Conservation (phyloP, 1,284 basidiomycete genomes). For the Malassezia globosa region DNA sequence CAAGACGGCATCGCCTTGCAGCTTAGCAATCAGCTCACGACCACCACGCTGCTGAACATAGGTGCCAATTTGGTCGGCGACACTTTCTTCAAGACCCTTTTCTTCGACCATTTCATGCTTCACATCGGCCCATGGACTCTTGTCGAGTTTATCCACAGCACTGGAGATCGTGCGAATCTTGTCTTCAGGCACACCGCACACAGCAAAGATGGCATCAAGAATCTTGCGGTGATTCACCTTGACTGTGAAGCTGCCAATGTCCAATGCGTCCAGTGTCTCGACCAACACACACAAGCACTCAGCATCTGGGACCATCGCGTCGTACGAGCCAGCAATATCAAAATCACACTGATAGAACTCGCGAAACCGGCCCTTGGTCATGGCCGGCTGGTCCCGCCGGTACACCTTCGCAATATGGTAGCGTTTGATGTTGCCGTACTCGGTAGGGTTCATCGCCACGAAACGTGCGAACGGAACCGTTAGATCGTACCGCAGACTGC, state of each 20-base stretch:
- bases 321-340: conserved; percentile 76
- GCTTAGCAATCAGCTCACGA: conserved; percentile 62
- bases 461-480: conserved; percentile 89
- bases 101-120: conserved; percentile 92
- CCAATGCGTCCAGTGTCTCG: conserved; percentile 68
- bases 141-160: conserved; percentile 97
- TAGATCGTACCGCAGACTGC: conserved; percentile 87
- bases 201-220: conserved; percentile 89
- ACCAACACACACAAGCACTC: conserved; percentile 75
- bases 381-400: conserved; percentile 86
- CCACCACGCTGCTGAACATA: conserved; percentile 72
- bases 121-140: conserved; percentile 78
- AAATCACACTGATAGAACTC: conserved; percentile 99
- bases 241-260: conserved; percentile 76
- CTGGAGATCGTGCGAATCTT: conserved; percentile 92
- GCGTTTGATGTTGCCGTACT: conserved; percentile 61
- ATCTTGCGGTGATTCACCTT: conserved; percentile 94
- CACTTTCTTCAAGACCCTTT: conserved; percentile 72
- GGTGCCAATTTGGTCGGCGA: conserved; percentile 88
- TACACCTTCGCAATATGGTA: conserved; percentile 99
- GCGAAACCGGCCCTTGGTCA: conserved; percentile 94
- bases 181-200: conserved; percentile 83
- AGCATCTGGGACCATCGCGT: conserved; percentile 93
- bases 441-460: conserved; percentile 80
- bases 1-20: conserved; percentile 61